Evolutionary conservation across 805 yeast genomes (phyloP), one percentile per base, ranked within the genome.

Genomic region (Candida alai): DNA sequence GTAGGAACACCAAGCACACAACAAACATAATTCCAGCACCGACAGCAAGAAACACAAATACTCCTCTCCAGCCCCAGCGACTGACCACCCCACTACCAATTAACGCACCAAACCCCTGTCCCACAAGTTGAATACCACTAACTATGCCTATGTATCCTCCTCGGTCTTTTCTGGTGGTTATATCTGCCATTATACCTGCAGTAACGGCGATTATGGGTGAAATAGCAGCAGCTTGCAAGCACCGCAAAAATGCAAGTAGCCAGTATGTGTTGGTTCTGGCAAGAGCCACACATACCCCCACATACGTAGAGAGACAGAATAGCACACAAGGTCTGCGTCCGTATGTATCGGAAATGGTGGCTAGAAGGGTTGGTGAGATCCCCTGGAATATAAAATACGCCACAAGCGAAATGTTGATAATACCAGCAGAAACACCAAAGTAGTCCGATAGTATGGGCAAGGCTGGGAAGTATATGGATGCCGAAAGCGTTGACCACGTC

Each of bases 391-490:
- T 54, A 27, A 82, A 68, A 49, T 85, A 86, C 0, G 81, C 78
- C 1, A 86, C 88, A 18, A 87, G 80, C 0, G 93, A 73, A 11
- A 83, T 47, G 51, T 86, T 85, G 26, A 77, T 74, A 35, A 64
- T 54, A 37, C 74, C 82, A 27, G 74, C 73, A 3, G 76, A 50
- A 5, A 79, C 73, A 27, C 64, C 18, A 44, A 86, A 83, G 19
- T 73, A 55, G 0, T 55, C 44, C 29, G 76, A 74, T 6, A 87
- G 57, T 7, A 64, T 62, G 0, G 78, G 72, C 14, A 86, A 58
- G 0, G 85, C 85, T 0, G 94, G 94, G 54, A 82, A 79, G 51
- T 84, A 86, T 12, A 85, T 82, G 0, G 93, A 81, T 36, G 80
- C 70, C 1, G 88, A 76, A 4, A 83, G 59, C 0, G 88, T 65